A percentile compares a stretch with the other conserved stretches of the same genome.
Conservation (phyloP, 1,284 basidiomycete species). For the Ganoderma sinense region DNA sequence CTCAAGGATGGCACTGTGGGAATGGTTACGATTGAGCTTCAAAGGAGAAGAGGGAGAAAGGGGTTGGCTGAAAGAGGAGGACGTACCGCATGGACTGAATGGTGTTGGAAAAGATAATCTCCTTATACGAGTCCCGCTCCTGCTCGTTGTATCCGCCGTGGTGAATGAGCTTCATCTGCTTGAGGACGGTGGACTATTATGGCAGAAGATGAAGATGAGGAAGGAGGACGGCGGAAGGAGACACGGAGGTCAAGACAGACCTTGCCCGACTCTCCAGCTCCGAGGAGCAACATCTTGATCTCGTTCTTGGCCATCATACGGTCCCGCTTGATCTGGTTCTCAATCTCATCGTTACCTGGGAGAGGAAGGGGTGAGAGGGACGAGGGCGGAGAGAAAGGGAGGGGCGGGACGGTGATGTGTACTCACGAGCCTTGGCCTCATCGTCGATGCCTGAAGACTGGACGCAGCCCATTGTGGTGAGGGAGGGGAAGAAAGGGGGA, state of each 20-base stretch:
- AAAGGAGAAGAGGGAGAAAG: constrained; percentile 4
- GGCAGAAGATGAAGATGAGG: not conserved
- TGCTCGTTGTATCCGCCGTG: constrained; percentile 90
- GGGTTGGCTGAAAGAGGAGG: not conserved
- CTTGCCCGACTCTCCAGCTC: constrained; percentile 94
- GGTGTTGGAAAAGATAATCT: constrained; percentile 97
- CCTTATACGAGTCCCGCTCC: constrained; percentile 95
- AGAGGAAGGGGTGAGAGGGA: constrained; percentile 13
- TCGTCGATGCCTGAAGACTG: constrained; percentile 76
- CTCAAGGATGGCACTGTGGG: constrained; percentile 83
- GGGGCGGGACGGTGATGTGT: constrained; percentile 2
- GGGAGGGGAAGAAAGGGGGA: constrained; percentile 23
- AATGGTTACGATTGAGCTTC: constrained; percentile 9
- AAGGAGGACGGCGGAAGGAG: not conserved
- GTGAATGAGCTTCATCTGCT: constrained; percentile 97
- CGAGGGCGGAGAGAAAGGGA: constrained; percentile 1
- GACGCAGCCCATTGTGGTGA: constrained; percentile 71
- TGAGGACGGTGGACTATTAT: constrained; percentile 86
- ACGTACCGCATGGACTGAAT: constrained; percentile 92
- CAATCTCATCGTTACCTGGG: constrained; percentile 93
- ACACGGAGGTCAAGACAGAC: constrained; percentile 46
- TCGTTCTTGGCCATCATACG: constrained; percentile 93
- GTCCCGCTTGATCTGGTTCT: constrained; percentile 94
- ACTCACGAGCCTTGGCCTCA: constrained; percentile 86
- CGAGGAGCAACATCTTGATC: constrained; percentile 92